Percentiles rank a stretch among this genome's conserved stretches.
These are phyloP conservation scores for Chamaecrista fasciculata DNA, from an alignment of 306 rosid genomes.

Conservation along the genomic window DNA sequence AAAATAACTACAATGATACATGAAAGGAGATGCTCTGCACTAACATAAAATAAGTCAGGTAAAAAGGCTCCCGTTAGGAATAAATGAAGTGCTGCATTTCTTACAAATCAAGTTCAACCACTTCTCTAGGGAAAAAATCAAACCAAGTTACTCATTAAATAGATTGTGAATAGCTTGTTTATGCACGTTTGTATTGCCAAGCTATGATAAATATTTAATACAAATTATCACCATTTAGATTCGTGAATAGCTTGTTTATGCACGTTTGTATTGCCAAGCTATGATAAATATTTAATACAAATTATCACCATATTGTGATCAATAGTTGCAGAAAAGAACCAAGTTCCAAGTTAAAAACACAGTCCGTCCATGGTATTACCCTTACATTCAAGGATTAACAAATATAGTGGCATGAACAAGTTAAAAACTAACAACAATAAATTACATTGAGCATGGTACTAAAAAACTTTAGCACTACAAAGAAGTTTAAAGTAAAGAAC, in stretches of 20 bases:
- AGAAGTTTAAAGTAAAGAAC: background rate
- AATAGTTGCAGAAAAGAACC: background rate
- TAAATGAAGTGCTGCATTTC: background rate
- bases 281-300: background rate
- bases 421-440: background rate
- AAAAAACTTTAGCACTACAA: background rate
- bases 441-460: background rate
- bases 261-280: background rate
- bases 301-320: background rate
- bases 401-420: background rate
- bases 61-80: constrained; percentile 1
- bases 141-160: background rate
- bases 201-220: background rate
- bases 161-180: background rate
- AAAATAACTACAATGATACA: constrained; percentile 19
- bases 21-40: constrained; percentile 12
- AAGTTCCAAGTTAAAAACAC: background rate
- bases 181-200: background rate
- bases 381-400: background rate
- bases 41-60: background rate
- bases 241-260: background rate
- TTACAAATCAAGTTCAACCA: background rate
- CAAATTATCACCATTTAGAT: background rate
- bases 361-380: background rate
- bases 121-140: background rate